Base-by-base conservation (phyloP, 208 protist species). In the Wallacemonas collosoma region DNA sequence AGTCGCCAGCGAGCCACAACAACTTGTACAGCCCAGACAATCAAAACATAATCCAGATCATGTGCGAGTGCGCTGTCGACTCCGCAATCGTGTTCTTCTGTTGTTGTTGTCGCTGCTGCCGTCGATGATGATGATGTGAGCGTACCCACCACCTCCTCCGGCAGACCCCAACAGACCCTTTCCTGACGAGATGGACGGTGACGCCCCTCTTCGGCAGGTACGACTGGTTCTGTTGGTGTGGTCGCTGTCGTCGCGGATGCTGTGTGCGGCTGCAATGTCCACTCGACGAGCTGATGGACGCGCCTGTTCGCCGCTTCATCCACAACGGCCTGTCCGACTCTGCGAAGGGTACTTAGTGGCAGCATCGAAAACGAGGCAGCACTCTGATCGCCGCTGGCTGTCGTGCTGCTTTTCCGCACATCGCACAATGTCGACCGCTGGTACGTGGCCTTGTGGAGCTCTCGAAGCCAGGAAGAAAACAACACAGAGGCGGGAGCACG, bases 21-120 rank as follows among this genome's bases (percentile, higher is more conserved):
- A 5, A 48, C 60, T 3, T 65, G 60, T 41, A 65, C 60, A 3
- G 60, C 8, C 60, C 60, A 65, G 4, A 65, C 17, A 17, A 65
- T 8, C n/a, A 65, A 35, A 35, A 65, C 1, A 26, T 26, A 26
- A 26, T 26, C 26, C 26, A 26, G 26, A 0, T 26, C 26, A 26
- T 15, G 26, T 26, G 26, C 26, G 26, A 26, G 26, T 26, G 26
- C 26, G 45, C 45, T 50, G 45, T 50, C 45, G 45, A 50, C 8
- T 50, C 8, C 45, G 45, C 26, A 26, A 26, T 26, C 26, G 26
- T 26, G 26, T 26, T 26, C 26, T 26, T 26, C 26, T 26, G 26
- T 26, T 26, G 26, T 26, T 26, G 26, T 26, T 26, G 26, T 26
- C 26, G 26, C 26, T 26, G 26, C 26, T 26, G 26, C 26, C 26